These are phyloP conservation scores for Xylaria sp. DNA, from an alignment of 2,329 filamentous ascomycete species.

Conservation along the genomic window DNA sequence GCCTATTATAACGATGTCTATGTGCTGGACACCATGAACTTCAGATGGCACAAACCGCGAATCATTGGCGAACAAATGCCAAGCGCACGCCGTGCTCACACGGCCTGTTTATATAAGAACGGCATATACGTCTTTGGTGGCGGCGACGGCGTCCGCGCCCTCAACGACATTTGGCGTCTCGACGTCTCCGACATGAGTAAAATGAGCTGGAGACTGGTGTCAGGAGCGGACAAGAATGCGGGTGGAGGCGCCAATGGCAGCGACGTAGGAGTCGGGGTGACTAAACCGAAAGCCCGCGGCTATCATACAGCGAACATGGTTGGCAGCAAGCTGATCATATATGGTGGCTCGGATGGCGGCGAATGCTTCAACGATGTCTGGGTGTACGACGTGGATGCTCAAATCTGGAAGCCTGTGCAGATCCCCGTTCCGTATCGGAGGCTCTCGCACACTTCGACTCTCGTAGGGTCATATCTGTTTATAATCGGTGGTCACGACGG, in stretches of 20 bases:
- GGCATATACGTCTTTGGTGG: constrained; percentile 79
- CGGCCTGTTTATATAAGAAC: constrained; percentile 76
- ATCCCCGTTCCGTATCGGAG: constrained; percentile 72
- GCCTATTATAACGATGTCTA: constrained; percentile 79
- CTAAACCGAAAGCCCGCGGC: constrained; percentile 70
- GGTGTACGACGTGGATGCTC: constrained; percentile 75
- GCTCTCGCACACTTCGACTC: constrained; percentile 74
- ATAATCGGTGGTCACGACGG: constrained; percentile 77
- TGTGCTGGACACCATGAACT: constrained; percentile 76
- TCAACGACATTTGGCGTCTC: constrained; percentile 79
- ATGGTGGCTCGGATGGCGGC: constrained; percentile 75
- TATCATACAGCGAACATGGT: constrained; percentile 81
- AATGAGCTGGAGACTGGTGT: constrained; percentile 76
- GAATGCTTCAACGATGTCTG: constrained; percentile 80
- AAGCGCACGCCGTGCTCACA: constrained; percentile 73
- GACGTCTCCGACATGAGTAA: constrained; percentile 74
- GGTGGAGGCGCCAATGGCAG: constrained; percentile 33
- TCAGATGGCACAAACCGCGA: constrained; percentile 72
- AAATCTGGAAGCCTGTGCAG: constrained; percentile 67
- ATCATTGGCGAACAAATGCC: constrained; percentile 69
- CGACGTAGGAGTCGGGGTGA: constrained; percentile 31
- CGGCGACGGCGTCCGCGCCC: constrained; percentile 74
- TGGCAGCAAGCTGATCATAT: constrained; percentile 77
- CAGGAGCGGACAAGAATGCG: constrained; percentile 50
- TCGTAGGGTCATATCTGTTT: constrained; percentile 76